Evolutionary conservation across 176 grass and related monocot genomes (phyloP).

Genomic region (Oryza punctata): DNA sequence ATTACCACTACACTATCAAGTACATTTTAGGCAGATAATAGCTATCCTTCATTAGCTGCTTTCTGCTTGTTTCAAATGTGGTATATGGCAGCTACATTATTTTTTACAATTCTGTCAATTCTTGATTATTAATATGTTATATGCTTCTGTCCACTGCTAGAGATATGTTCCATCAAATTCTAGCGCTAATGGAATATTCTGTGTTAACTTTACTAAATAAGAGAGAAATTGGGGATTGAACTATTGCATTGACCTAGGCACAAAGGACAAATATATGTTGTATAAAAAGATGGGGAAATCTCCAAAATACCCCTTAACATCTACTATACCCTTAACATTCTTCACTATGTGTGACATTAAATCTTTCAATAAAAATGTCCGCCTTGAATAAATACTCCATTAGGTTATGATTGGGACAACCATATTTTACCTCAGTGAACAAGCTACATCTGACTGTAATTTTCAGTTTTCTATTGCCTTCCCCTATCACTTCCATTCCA

Average conservation of each 20-base stretch:
- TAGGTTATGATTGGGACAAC: constrained; percentile 11
- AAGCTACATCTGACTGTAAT: neutral
- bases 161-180: constrained; percentile 4
- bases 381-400: neutral
- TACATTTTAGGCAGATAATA: neutral
- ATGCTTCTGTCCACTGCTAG: constrained; percentile 1
- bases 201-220: too few relatives aligned
- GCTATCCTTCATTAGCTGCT: neutral
- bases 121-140: neutral
- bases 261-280: too few relatives aligned
- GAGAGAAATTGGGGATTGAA: too few relatives aligned
- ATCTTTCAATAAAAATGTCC: neutral
- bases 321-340: too few relatives aligned
- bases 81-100: neutral
- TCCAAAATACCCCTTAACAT: too few relatives aligned
- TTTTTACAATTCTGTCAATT: neutral
- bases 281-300: too few relatives aligned
- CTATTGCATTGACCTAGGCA: too few relatives aligned
- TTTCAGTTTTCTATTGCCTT: constrained; percentile 1
- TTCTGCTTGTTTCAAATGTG: neutral
- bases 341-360: neutral
- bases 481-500: neutral
- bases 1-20: too few relatives aligned
- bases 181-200: neutral
- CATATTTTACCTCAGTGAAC: constrained; percentile 2